A percentile compares a stretch with the other conserved stretches of the same genome.
These are phyloP conservation scores for Gnaphalium uliginosum DNA, from an alignment of 129 eudicot genomes.

Conservation along the genomic window DNA sequence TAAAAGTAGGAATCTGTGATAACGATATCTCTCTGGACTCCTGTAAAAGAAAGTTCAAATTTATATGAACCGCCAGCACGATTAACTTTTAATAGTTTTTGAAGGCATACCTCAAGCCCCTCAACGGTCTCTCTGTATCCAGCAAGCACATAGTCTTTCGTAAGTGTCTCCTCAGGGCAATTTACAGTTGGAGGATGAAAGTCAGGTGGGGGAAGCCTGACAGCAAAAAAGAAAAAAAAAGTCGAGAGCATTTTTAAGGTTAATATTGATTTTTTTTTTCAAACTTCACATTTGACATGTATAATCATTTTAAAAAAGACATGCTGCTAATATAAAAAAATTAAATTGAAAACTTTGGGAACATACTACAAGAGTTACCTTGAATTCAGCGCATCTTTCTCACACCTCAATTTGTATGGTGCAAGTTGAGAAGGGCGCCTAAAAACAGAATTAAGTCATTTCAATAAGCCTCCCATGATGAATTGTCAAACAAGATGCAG, in stretches of 20 bases:
- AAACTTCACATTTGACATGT: not conserved
- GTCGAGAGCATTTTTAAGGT: not conserved
- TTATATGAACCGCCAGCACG: not conserved
- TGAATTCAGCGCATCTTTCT: slow-evolving; percentile 86
- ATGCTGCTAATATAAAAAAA: not conserved
- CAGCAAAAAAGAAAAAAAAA: not conserved
- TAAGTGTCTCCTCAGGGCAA: slow-evolving; percentile 96
- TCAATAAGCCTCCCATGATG: slow-evolving; percentile 7
- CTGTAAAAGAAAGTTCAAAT: slow-evolving; percentile 42
- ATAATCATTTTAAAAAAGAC: not conserved
- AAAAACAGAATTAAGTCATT: slow-evolving; percentile 13
- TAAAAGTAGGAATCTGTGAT: slow-evolving; percentile 65
- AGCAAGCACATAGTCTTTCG: slow-evolving; percentile 79
- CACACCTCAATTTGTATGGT: slow-evolving; percentile 89
- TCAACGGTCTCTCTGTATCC: slow-evolving; percentile 97
- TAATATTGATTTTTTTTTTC: not conserved
- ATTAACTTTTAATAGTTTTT: not conserved
- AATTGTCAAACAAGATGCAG: not conserved
- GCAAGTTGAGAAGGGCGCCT: slow-evolving; percentile 69
- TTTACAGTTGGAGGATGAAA: slow-evolving; percentile 81
- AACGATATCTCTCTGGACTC: slow-evolving; percentile 92
- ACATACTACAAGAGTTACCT: slow-evolving; percentile 47
- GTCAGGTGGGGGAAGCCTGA: slow-evolving; percentile 97
- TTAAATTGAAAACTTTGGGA: not conserved
- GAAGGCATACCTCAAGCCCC: slow-evolving; percentile 81